Conservation (phyloP, 2,329 filamentous ascomycete species). For the Ceratocystis harringtonii region DNA sequence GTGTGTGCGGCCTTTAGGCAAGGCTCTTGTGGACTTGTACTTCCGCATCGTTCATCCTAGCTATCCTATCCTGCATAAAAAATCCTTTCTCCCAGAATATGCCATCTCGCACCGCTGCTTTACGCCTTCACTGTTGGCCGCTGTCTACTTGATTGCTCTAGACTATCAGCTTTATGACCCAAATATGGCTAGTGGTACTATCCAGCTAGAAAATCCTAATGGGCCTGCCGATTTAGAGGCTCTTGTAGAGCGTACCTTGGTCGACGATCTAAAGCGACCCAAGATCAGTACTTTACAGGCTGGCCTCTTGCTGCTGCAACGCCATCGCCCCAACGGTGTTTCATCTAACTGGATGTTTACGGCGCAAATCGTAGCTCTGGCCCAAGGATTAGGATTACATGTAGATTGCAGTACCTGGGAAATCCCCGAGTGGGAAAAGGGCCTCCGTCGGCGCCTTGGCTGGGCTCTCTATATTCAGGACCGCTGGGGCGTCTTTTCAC, state of each 20-base stretch:
- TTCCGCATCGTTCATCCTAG: slow-evolving; percentile 39
- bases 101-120: slow-evolving; percentile 35
- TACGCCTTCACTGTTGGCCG: slow-evolving; percentile 35
- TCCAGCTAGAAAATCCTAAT: slow-evolving; percentile 27
- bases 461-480: slow-evolving; percentile 45
- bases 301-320: slow-evolving; percentile 30
- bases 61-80: slow-evolving; percentile 38
- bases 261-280: slow-evolving; percentile 26
- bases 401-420: slow-evolving; percentile 40
- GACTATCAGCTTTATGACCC: slow-evolving; percentile 37
- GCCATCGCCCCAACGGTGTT: slow-evolving; percentile 21
- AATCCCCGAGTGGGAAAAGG: slow-evolving; percentile 39
- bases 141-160: slow-evolving; percentile 37
- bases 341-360: slow-evolving; percentile 25
- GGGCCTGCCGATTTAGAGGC: slow-evolving; percentile 23
- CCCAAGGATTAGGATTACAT: slow-evolving; percentile 35
- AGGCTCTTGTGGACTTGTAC: slow-evolving; percentile 42
- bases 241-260: slow-evolving; percentile 25
- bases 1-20: slow-evolving; percentile 32
- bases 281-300: slow-evolving; percentile 32
- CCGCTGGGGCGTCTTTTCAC: slow-evolving; percentile 39
- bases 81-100: slow-evolving; percentile 39
- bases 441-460: slow-evolving; percentile 39
- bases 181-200: slow-evolving; percentile 24
- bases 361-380: slow-evolving; percentile 31